phyloP scores from a whole-genome alignment of 179 eudicot species.

The Actinidia arguta region DNA sequence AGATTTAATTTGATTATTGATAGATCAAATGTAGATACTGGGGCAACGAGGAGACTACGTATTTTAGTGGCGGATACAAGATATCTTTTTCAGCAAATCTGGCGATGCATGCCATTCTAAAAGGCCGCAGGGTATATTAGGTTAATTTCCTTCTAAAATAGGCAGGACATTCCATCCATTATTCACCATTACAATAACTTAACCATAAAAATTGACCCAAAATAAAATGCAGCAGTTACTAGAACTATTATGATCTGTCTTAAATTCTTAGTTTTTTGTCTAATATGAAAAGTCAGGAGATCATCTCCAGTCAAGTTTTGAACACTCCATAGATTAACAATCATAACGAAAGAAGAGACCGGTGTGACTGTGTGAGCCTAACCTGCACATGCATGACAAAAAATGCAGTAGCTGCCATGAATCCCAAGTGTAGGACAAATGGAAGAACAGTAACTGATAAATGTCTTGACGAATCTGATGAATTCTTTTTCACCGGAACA shows the following conservation, averaged over 20 bases:
- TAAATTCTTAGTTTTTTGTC: neutral
- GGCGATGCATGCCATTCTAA: neutral
- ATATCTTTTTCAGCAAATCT: neutral
- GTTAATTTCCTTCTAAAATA: conserved; percentile 6
- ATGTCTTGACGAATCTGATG: conserved; percentile 35
- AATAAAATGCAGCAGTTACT: conserved; percentile 3
- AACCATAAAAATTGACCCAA: neutral
- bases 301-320: neutral
- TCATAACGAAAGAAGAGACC: neutral
- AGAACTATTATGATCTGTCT: neutral
- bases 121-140: neutral
- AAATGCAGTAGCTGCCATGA: conserved; percentile 85
- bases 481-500: conserved; percentile 30
- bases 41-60: neutral
- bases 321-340: neutral
- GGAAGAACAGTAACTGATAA: conserved; percentile 62
- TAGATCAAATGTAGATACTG: neutral
- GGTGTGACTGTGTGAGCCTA: neutral
- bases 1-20: neutral
- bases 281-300: neutral
- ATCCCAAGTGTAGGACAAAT: conserved; percentile 75
- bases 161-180: neutral
- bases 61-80: neutral
- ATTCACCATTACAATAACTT: neutral
- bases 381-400: conserved; percentile 98